Conservation (phyloP, 2,329 filamentous ascomycete genomes). For the Trichoderma lentiforme region DNA sequence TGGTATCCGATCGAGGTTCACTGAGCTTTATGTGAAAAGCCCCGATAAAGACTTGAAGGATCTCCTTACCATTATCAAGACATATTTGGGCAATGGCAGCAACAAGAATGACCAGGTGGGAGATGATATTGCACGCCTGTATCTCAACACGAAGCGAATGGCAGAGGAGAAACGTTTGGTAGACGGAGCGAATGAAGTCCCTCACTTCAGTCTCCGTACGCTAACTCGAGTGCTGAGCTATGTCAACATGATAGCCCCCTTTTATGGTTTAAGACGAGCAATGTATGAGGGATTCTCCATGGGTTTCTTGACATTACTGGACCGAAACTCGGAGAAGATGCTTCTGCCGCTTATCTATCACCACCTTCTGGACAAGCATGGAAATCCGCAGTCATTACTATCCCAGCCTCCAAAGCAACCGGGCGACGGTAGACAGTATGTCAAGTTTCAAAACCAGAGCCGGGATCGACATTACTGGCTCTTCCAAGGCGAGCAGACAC, state of each 20-base stretch:
- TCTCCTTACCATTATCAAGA: slow-evolving; percentile 80
- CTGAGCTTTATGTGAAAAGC: slow-evolving; percentile 89
- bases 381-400: slow-evolving; percentile 67
- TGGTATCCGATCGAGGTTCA: slow-evolving; percentile 87
- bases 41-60: slow-evolving; percentile 86
- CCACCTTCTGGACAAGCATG: slow-evolving; percentile 68
- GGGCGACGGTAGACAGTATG: slow-evolving; percentile 70
- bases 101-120: slow-evolving; percentile 70
- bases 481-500: slow-evolving; percentile 64
- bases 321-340: slow-evolving; percentile 74
- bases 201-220: slow-evolving; percentile 94
- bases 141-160: slow-evolving; percentile 80
- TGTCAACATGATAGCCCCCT: slow-evolving; percentile 76
- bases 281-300: slow-evolving; percentile 96
- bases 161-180: slow-evolving; percentile 81
- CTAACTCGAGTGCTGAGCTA: slow-evolving; percentile 87
- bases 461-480: slow-evolving; percentile 82
- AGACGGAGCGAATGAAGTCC: slow-evolving; percentile 91
- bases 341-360: slow-evolving; percentile 77
- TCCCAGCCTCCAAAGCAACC: slow-evolving; percentile 76
- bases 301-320: slow-evolving; percentile 90
- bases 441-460: slow-evolving; percentile 68
- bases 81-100: slow-evolving; percentile 73
- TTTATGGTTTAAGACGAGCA: slow-evolving; percentile 80
- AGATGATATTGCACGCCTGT: slow-evolving; percentile 79